Base-by-base conservation (phyloP, 2,329 filamentous ascomycete genomes). In the Biscogniauxia mediterranea region DNA sequence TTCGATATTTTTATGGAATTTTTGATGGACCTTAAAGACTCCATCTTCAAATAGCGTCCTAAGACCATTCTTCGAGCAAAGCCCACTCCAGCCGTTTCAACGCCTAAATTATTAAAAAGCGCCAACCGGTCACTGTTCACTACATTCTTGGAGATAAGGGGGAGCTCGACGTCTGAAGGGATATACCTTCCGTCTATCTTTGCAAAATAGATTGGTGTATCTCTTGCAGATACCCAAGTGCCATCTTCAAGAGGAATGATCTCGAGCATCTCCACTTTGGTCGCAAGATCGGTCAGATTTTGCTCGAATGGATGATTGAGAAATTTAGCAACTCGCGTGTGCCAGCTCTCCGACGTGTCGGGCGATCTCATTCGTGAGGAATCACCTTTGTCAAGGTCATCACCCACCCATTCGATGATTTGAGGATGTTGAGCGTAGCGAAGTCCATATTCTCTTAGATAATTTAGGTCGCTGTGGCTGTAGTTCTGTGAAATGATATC, bases 401-500 rank as follows among this genome's bases (percentile, higher is more conserved):
- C 57, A 23, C 42, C 53, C 3, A 66, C 51, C 21, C 57, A 59
- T 19, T 59, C 56, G 1, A 66, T 21, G 11, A 66, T 9, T 17
- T n/a, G n/a, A n/a, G n/a, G n/a, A 62, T 46, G 3, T 46, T 11
- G 1, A 7, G 63, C 7, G 6, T 42, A 46, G 7, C 5, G 0
- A 32, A 66, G 55, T 23, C 61, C 60, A 20, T 64, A 64, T 15
- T 55, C 49, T 1, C 32, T 54, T 13, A 70, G 52, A 26, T 58
- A 13, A 20, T 46, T 15, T 0, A 65, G 52, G 25, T 66, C 58
- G 0, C 7, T 23, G 3, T 5, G 0, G 2, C 28, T 8, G 25
- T 68, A 69, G 54, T n/a, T 2, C 23, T 54, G 17, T 5, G 66
- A 73, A n/a, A 69, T 9, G 46, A 25, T 4, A 1, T 64, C 71